phyloP scores from a whole-genome alignment of 306 rosid genomes.

The Lagenaria siceraria region DNA sequence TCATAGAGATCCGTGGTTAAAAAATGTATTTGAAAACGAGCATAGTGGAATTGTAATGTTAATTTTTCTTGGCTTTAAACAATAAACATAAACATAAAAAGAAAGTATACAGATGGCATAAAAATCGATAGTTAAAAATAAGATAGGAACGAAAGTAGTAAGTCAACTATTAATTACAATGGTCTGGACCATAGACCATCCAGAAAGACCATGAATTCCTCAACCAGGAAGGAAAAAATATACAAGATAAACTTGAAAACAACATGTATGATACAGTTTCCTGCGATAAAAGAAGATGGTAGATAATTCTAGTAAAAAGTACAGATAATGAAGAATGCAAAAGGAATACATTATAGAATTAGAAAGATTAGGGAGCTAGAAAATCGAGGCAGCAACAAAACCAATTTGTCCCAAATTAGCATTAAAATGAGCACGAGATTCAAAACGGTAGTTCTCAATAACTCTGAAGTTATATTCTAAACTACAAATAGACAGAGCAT shows the following conservation, averaged over 20 bases:
- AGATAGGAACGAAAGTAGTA: background rate
- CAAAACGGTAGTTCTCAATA: background rate
- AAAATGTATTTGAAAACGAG: background rate
- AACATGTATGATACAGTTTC: background rate
- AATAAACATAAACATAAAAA: background rate
- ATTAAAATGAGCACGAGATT: background rate
- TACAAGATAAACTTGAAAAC: background rate
- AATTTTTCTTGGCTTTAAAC: background rate
- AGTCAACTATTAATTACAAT: background rate
- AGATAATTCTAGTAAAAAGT: background rate
- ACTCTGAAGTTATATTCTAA: background rate
- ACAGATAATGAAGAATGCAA: background rate
- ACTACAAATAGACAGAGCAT: background rate
- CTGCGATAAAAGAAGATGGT: background rate
- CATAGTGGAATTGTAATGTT: background rate
- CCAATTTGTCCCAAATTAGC: background rate
- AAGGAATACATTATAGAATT: background rate
- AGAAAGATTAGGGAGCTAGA: background rate
- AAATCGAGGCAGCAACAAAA: background rate
- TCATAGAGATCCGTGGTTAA: background rate
- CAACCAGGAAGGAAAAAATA: background rate
- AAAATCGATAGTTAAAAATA: background rate
- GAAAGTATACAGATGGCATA: background rate
- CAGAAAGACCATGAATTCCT: background rate
- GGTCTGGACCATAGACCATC: background rate